Evolutionary conservation across 1,284 basidiomycete genomes (phyloP), one percentile per base, ranked within the genome.

Genomic region (Sanghuangporus baumii): DNA sequence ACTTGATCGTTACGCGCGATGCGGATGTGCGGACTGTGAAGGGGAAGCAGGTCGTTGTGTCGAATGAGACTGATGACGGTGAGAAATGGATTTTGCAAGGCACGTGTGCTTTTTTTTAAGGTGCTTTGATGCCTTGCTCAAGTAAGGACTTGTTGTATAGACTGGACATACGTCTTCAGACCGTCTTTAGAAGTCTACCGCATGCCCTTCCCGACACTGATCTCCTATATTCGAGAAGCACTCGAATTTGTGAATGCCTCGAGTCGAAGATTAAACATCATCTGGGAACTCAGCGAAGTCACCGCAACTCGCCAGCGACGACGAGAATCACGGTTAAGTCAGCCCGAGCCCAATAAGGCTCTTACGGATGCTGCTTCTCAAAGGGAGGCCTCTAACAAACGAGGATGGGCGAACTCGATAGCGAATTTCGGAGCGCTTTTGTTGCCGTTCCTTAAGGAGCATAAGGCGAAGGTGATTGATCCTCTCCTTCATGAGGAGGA

Each of bases 151-250:
- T 23, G 2, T 34, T 18, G 31, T 23, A 6, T 37, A 66, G 65
- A 65, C 40, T 66, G 65, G 65, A 62, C 63, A 11, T 66, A 66
- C 38, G 50, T 66, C 6, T 59, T 66, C 40, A 46, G 4, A 11
- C 65, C 65, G 18, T 36, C n/a, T 31, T 50, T 62, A 16, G 63
- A 66, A 37, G 36, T 66, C 14, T 66, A 64, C 38, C 62, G 63
- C 8, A 54, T 65, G 59, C 65, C 65, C 6, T 56, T 57, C 37
- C 26, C 41, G 18, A 55, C 48, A 3, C 56, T 66, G 14, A 12
- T 66, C 8, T 6, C n/a, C 14, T 26, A 54, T 6, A 23, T 66
- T 9, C 59, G 60, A 18, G 12, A 55, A n/a, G 58, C 54, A 9
- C 56, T 66, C 37, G 6, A 16, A 6, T 8, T 31, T 3, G 37